Evolutionary conservation across 1,139 yeast genomes (phyloP), one percentile per base, ranked within the genome.

Genomic region (Lodderomyces elongisporus): DNA sequence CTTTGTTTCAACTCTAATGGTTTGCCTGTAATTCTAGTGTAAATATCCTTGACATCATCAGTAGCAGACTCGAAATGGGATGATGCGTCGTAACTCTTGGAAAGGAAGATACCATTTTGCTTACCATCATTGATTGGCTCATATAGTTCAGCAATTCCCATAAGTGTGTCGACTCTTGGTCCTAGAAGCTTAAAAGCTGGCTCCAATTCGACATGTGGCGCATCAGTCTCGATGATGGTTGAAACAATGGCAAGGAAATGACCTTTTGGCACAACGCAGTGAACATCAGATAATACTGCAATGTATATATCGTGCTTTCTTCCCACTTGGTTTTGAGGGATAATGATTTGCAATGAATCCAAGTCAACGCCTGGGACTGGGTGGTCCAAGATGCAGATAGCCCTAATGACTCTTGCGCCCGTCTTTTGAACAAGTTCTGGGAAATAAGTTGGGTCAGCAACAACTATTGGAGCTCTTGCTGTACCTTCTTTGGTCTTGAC

Each of bases 361-460:
- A 84, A 78, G 50, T 85, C 85, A 15, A 95, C 88, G 54, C 77
- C 77, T 33, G 96, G 85, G 35, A 91, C 72, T 14, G 96, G 94
- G 54, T 88, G 96, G 51, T 89, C 84, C 56, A 93, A 67, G 40
- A 91, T 74, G 58, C 97, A 88, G 72, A 93, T 89, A 37, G 97
- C 96, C 56, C 99, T 78, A 45, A 91, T 88, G 34, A 93, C 95
- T 53, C 73, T 79, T 47, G 82, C 78, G 23, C 96, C 96, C 4
- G 91, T 80, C 56, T 85, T 77, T 55, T 76, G 71, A 39, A 91
- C 96, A 60, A 78, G 81, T 29, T 82, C 85, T 2, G 97, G 96
- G 78, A 91, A 91, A 57, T 91, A 91, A 12, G 98, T 91, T 39
- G 99, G 99, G 58, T 91, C 99, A 23, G 96, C 96, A 65, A 91